A percentile compares a stretch with the other conserved stretches of the same genome.
phyloP scores from a whole-genome alignment of 2,329 filamentous ascomycete genomes.

The Delphinella strobiligena region DNA sequence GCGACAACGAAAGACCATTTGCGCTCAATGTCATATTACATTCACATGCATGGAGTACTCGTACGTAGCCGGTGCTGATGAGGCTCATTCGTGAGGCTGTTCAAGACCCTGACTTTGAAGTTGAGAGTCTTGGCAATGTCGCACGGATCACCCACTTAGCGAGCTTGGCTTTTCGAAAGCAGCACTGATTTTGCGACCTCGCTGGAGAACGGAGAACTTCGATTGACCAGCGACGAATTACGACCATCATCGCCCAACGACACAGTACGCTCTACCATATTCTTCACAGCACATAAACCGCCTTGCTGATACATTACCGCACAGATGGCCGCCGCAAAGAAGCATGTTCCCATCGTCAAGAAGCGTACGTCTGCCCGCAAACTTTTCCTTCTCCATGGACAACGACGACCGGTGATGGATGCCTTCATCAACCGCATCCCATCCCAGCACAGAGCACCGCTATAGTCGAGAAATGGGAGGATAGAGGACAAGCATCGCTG shows the following conservation, averaged over 20 bases:
- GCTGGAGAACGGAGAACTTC: neutral
- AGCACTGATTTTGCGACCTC: neutral
- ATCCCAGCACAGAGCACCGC: neutral
- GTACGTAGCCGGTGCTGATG: too few species aligned
- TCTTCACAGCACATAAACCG: neutral
- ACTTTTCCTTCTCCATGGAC: neutral
- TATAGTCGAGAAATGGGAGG: neutral
- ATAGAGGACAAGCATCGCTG: conserved; percentile 13
- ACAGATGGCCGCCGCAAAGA: conserved; percentile 98
- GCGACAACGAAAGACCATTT: too few species aligned
- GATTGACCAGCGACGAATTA: conserved; percentile 2
- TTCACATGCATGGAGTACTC: too few species aligned
- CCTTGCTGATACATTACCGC: conserved; percentile 5
- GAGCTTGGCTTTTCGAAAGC: neutral
- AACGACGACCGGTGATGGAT: neutral
- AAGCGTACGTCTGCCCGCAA: conserved; percentile 68
- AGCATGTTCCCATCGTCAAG: conserved; percentile 99
- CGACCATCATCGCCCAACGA: conserved; percentile 10
- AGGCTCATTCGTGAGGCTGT: too few species aligned
- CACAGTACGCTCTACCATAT: conserved; percentile 7
- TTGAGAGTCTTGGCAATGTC: neutral
- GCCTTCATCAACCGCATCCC: conserved; percentile 2
- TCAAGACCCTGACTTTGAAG: neutral
- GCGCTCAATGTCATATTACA: too few species aligned
- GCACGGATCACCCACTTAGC: neutral